These are phyloP conservation scores for Diplosphaera chodatii DNA, from an alignment of 139 green algal genomes.

Conservation along the genomic window DNA sequence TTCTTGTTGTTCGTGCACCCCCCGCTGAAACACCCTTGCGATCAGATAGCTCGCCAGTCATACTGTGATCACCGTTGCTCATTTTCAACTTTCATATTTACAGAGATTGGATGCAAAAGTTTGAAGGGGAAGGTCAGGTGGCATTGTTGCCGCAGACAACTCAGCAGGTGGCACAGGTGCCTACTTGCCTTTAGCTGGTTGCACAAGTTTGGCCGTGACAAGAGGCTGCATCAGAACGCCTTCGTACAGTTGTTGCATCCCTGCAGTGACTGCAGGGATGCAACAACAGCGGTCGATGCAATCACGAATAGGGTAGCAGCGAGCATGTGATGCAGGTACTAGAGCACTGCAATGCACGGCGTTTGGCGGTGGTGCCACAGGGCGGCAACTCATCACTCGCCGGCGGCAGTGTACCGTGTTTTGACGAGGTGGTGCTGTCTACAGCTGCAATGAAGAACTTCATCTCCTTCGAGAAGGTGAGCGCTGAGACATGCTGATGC, in stretches of 20 bases:
- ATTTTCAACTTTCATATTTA: not conserved
- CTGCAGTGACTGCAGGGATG: too few species aligned
- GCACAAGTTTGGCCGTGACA: too few species aligned
- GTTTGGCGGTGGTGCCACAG: constrained; percentile 89
- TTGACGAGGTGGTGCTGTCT: constrained; percentile 84
- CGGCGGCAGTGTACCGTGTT: constrained; percentile 79
- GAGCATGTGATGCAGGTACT: constrained; percentile 35
- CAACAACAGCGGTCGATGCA: too few species aligned
- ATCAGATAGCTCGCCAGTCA: too few species aligned
- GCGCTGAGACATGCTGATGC: not conserved
- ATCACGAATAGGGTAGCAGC: too few species aligned
- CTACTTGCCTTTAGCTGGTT: too few species aligned
- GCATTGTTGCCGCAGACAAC: constrained; percentile 54
- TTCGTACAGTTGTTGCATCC: too few species aligned
- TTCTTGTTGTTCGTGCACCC: not conserved
- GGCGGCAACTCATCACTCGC: constrained; percentile 95
- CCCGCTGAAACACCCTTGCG: not conserved
- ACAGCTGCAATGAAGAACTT: constrained; percentile 65
- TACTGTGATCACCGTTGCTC: too few species aligned
- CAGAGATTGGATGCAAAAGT: constrained; percentile 91
- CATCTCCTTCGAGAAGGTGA: constrained; percentile 55
- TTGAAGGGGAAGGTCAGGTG: constrained; percentile 47
- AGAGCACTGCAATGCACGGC: constrained; percentile 58
- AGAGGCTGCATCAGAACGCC: too few species aligned
- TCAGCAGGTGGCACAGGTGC: constrained; percentile 54